Evolutionary conservation across 345 rosid genomes (phyloP), one percentile per base, ranked within the genome.

Genomic region (Eucalyptus globulus): DNA sequence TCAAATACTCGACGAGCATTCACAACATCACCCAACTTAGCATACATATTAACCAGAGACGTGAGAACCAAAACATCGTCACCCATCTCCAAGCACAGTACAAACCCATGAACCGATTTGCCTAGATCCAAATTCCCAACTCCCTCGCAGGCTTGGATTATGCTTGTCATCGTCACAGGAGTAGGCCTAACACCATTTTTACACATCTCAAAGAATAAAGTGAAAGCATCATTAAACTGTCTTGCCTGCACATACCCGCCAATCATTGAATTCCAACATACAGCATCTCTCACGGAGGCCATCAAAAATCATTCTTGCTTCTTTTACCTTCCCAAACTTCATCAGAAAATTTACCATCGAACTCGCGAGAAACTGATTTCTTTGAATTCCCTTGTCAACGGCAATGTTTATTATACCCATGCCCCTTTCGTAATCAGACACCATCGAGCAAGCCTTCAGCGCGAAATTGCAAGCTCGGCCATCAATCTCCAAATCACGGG

Each of bases 381-480:
- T 37, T 21, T 69, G 86, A 12, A 92, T 81, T 10, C 91, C 83
- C 44, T 37, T 49, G 40, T 87, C 65, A 47, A 80, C 34, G 31
- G 87, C 89, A 44, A 62, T 72, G 62, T 58, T 51, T 37, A 92
- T 80, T 47, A 91, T 76, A 16, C 85, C 93, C 91, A 37, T 90
- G 44, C 93, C 93, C 45, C 31, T 87, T n/a, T 92, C 91, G 72
- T 72, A 89, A 86, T 92, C 92, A 4, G 86, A 80, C 81, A 90
- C 87, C 27, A 62, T 80, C 76, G 86, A 72, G 51, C 92, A 92
- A 4, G 92, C 92, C 86, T 91, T 91, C 56, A 92, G 80, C 1
- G 91, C 91, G 56, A 86, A 90, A 91, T 91, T 92, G 87, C 92
- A 88, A 22, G 91, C 87, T 43, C 91, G 90, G 87, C 90, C 89